A percentile compares a stretch with the other conserved stretches of the same genome.
phyloP scores from a whole-genome alignment of 169 alveolate species.

The Cryptosporidium parvum region DNA sequence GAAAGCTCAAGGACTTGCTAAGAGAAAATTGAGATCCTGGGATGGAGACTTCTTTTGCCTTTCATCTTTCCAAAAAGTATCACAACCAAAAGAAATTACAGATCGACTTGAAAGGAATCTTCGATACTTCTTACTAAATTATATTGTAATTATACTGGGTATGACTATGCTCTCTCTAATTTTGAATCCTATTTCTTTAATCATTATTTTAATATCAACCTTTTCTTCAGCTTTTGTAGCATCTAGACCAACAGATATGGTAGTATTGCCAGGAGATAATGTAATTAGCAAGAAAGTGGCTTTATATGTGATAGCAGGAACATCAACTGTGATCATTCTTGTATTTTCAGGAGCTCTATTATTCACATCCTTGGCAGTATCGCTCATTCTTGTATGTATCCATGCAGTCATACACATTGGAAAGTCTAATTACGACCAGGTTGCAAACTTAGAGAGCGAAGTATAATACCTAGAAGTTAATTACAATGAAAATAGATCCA shows the following conservation, averaged over 20 bases:
- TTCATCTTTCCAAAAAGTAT: slow-evolving; percentile 62
- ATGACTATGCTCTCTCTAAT: slow-evolving; percentile 55
- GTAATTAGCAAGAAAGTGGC: slow-evolving; percentile 45
- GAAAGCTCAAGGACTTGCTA: slow-evolving; percentile 46
- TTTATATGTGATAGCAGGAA: slow-evolving; percentile 37
- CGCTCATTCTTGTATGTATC: slow-evolving; percentile 43
- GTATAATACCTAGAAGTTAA: neutral
- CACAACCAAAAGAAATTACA: slow-evolving; percentile 69
- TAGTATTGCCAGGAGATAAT: slow-evolving; percentile 53
- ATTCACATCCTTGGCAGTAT: slow-evolving; percentile 39
- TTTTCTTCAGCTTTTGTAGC: slow-evolving; percentile 68
- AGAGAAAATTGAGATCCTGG: slow-evolving; percentile 71
- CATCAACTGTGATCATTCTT: slow-evolving; percentile 24
- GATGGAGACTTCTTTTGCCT: slow-evolving; percentile 61
- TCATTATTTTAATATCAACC: slow-evolving; percentile 23
- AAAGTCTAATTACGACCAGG: slow-evolving; percentile 60
- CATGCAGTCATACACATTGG: slow-evolving; percentile 71
- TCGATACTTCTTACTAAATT: slow-evolving; percentile 59
- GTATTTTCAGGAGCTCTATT: slow-evolving; percentile 56
- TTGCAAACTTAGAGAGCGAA: slow-evolving; percentile 52
- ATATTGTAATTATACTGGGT: slow-evolving; percentile 55
- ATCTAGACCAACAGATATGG: slow-evolving; percentile 49
- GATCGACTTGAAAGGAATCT: slow-evolving; percentile 61
- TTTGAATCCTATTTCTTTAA: slow-evolving; percentile 61
- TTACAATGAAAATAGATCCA: neutral